phyloP scores from a whole-genome alignment of 805 yeast genomes.

The Maudiozyma serrabonitensis region DNA sequence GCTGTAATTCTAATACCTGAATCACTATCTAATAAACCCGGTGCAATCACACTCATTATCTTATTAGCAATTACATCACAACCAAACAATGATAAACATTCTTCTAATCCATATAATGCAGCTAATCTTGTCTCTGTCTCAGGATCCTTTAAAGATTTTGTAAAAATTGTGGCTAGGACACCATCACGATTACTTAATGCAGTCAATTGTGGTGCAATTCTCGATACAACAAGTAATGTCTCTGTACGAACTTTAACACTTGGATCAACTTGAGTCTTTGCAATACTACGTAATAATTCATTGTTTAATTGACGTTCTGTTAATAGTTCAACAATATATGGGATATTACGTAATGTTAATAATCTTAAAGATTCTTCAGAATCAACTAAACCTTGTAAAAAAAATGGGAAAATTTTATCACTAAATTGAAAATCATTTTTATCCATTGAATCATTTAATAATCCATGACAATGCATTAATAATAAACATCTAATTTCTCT shows the following conservation, averaged over 20 bases:
- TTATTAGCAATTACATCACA: slow-evolving; percentile 72
- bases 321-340: slow-evolving; percentile 49
- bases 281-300: slow-evolving; percentile 70
- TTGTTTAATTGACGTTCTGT: slow-evolving; percentile 77
- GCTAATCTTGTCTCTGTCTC: slow-evolving; percentile 64
- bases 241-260: slow-evolving; percentile 24
- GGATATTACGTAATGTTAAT: slow-evolving; percentile 55
- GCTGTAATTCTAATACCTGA: slow-evolving; percentile 65
- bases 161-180: slow-evolving; percentile 79
- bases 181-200: slow-evolving; percentile 39
- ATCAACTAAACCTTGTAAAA: slow-evolving; percentile 79
- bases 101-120: slow-evolving; percentile 64
- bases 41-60: slow-evolving; percentile 75
- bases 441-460: slow-evolving; percentile 8
- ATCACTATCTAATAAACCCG: slow-evolving; percentile 70
- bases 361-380: slow-evolving; percentile 73
- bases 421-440: slow-evolving; percentile 40
- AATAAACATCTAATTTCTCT: slow-evolving; percentile 69
- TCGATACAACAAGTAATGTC: slow-evolving; percentile 23
- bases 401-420: slow-evolving; percentile 54
- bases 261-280: slow-evolving; percentile 37
- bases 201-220: slow-evolving; percentile 23
- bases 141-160: slow-evolving; percentile 74
- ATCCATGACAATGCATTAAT: slow-evolving; percentile 31
- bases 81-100: slow-evolving; percentile 54